Evolutionary conservation across 1,284 basidiomycete species (phyloP), one percentile per base, ranked within the genome.

Genomic region (Tremellales sp.): DNA sequence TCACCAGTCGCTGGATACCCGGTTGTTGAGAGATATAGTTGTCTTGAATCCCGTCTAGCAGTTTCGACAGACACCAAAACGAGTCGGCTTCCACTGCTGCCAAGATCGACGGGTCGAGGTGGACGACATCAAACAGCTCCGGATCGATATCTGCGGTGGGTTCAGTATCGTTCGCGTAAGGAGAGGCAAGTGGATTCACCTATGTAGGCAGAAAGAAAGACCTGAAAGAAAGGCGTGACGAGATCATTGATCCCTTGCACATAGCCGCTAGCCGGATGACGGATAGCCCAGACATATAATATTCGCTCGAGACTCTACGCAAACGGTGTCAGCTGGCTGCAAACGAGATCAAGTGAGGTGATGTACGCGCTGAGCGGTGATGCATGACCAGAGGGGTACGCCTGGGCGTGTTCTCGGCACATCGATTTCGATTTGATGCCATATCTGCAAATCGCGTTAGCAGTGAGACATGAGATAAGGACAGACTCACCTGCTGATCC

Each of bases 211-310:
- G 86, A 87, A n/a, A 64, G 35, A 32, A 57, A 57, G 1, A 94
- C 87, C 72, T 95, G 86, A 65, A 92, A 93, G 74, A 95, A 95
- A 0, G 92, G 92, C 4, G 89, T 93, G 4, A 83, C 92, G 37
- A 97, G 84, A 69, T 97, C 92, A 68, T 97, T 97, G 71, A 97
- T 97, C 18, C 92, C 92, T 72, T 97, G 92, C 7, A 97, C 92
- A 69, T 97, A 97, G 9, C 92, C 92, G 55, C 86, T 90, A 1
- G 93, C 92, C 1, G 92, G 92, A 75, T 97, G 93, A 53, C 93
- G 81, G 61, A 97, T 94, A 7, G 93, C 93, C 92, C 92, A 97
- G 16, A 97, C 90, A 61, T 97, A 97, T 26, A 97, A 75, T 53
- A 97, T 91, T 45, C 90, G 80, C 71, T 97, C 92, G 33, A 97